phyloP scores from a whole-genome alignment of 225 moss, liverwort and hornwort species.

The Pseudisothecium myosuroides region DNA sequence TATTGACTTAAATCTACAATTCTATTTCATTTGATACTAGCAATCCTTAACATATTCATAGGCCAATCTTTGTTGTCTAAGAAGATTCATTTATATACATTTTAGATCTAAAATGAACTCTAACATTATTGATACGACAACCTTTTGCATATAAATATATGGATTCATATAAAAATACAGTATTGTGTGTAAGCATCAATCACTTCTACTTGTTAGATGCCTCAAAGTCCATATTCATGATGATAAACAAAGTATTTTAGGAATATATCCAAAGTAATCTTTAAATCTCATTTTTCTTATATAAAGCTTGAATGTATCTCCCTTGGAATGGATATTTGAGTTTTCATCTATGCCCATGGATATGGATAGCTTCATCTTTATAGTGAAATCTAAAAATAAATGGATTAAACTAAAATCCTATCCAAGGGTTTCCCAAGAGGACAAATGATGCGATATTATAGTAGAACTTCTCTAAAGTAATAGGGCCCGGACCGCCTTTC shows the following conservation, averaged over 20 bases:
- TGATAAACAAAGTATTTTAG: neutral
- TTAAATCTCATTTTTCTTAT: neutral
- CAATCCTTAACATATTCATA: neutral
- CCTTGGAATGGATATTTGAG: neutral
- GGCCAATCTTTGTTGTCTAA: slow-evolving; percentile 11
- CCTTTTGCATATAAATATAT: neutral
- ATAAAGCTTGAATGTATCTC: neutral
- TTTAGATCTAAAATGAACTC: neutral
- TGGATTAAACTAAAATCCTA: neutral
- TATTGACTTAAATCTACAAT: neutral
- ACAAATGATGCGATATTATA: neutral
- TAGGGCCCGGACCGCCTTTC: no score
- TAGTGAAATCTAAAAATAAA: neutral
- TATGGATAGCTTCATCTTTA: neutral
- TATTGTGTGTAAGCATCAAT: neutral
- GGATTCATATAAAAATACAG: neutral
- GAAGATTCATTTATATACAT: neutral
- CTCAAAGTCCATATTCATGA: neutral
- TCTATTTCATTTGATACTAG: neutral
- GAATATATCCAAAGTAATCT: neutral
- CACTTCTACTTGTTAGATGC: neutral
- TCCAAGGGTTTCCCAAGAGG: neutral
- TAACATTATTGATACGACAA: neutral
- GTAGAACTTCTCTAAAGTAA: no score
- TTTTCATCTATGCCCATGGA: neutral